Percentiles rank a stretch among this genome's conserved stretches.
Conservation (phyloP, 106 monocot species). For the Dendrobium officinale region DNA sequence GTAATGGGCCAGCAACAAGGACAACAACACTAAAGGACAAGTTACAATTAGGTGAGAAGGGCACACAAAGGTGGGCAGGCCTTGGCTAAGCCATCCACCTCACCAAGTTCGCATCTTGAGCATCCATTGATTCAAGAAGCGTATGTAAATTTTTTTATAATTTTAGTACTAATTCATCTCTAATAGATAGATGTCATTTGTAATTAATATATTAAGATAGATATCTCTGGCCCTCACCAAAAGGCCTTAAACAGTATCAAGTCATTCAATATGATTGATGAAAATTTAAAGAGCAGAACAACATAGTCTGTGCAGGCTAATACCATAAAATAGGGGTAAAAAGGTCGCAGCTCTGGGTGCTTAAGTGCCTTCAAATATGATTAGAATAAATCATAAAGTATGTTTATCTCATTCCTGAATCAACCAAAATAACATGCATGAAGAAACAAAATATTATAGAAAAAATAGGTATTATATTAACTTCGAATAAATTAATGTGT, state of each 20-base stretch:
- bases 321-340: neutral
- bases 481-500: neutral
- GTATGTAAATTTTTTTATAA: neutral
- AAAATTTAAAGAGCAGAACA: neutral
- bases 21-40: neutral
- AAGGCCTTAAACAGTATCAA: neutral
- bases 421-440: neutral
- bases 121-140: neutral
- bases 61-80: neutral
- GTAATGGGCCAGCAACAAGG: neutral
- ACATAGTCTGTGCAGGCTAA: neutral
- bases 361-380: neutral
- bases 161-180: neutral
- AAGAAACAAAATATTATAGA: neutral
- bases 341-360: neutral
- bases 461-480: neutral
- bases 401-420: neutral
- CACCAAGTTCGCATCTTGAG: neutral
- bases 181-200: neutral
- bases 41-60: neutral
- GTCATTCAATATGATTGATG: neutral
- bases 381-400: neutral
- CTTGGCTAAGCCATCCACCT: neutral
- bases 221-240: neutral
- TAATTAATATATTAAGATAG: neutral